Evolutionary conservation across 257 asterid genomes (phyloP).

Genomic region (Ligustrum vulgare): DNA sequence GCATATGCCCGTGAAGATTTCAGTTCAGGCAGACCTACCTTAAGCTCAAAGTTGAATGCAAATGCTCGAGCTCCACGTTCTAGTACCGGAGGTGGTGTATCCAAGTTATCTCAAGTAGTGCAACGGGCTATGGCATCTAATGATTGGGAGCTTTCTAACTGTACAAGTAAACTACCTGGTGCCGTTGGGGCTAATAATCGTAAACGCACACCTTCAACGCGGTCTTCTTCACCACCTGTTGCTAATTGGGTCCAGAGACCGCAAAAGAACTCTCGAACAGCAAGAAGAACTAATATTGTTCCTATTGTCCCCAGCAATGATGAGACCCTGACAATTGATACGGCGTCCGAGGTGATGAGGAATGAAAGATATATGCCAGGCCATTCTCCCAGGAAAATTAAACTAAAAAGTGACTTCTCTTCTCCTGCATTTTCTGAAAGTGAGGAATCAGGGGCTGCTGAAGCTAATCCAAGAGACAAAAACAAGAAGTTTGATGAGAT

Average conservation of each 20-base stretch:
- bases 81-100: conserved; percentile 49
- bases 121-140: conserved; percentile 54
- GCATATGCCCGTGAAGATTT: conserved; percentile 71
- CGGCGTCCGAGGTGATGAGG: conserved; percentile 41
- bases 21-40: conserved; percentile 80
- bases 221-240: conserved; percentile 85
- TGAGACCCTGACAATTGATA: conserved; percentile 49
- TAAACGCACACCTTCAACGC: conserved; percentile 66
- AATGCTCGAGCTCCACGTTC: conserved; percentile 83
- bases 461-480: conserved; percentile 59
- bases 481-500: conserved; percentile 59
- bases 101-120: conserved; percentile 65
- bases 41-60: conserved; percentile 68
- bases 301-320: conserved; percentile 68
- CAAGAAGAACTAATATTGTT: conserved; percentile 67
- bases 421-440: conserved; percentile 76
- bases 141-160: conserved; percentile 88
- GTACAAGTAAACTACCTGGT: conserved; percentile 65
- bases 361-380: conserved; percentile 61
- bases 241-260: conserved; percentile 88
- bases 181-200: conserved; percentile 59
- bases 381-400: conserved; percentile 67
- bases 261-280: conserved; percentile 77
- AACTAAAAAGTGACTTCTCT: conserved; percentile 64
- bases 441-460: conserved; percentile 83